phyloP scores from a whole-genome alignment of 176 grass and related monocot species.

The Tillandsia fasciculata region DNA sequence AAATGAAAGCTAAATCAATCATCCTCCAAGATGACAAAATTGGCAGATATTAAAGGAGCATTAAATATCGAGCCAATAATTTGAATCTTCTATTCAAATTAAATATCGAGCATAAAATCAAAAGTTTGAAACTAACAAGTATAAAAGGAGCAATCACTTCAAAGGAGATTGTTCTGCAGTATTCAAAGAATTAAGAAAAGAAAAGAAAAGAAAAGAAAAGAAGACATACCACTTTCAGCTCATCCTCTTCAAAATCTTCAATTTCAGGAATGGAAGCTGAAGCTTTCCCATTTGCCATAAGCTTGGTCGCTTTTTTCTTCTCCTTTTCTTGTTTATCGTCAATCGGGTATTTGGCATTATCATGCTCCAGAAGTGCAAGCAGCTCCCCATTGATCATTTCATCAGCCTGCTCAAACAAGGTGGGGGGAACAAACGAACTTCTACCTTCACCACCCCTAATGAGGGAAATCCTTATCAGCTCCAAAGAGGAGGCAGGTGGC shows the following conservation, averaged over 20 bases:
- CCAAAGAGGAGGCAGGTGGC: constrained; percentile 54
- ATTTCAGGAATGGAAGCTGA: constrained; percentile 43
- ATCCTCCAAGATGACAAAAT: neutral
- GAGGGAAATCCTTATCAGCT: constrained; percentile 54
- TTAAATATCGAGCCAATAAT: neutral
- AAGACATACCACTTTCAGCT: constrained; percentile 55
- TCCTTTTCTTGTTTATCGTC: constrained; percentile 53
- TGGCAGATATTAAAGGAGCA: constrained; percentile 2
- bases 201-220: constrained; percentile 8
- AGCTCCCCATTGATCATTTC: constrained; percentile 72
- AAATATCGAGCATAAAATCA: neutral
- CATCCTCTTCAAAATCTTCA: constrained; percentile 63
- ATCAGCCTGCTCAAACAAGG: constrained; percentile 76
- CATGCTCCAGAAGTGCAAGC: constrained; percentile 58
- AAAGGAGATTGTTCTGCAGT: neutral
- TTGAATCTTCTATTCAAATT: no score
- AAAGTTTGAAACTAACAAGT: neutral
- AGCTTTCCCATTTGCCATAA: constrained; percentile 25
- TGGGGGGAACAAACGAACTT: constrained; percentile 77
- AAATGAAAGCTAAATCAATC: neutral
- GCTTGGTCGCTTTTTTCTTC: constrained; percentile 61
- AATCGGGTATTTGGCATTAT: constrained; percentile 88
- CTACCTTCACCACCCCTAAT: constrained; percentile 68
- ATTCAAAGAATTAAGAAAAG: constrained; percentile 10
- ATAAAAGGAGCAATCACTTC: neutral